phyloP scores from a whole-genome alignment of 1,284 basidiomycete species.

The Malassezia furfur region DNA sequence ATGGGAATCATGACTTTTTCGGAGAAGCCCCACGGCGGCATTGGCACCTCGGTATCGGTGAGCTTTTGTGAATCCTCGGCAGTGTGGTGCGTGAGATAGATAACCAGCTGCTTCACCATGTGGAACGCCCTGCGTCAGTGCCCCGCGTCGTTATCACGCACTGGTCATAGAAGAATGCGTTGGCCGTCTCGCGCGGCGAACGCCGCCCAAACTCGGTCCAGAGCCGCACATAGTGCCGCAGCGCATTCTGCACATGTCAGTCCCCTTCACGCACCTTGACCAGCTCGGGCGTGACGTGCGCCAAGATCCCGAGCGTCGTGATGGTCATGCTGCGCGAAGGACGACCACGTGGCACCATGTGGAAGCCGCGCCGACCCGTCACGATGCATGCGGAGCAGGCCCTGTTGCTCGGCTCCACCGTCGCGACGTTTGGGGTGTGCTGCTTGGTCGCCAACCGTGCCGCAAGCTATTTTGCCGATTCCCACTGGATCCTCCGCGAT shows the following conservation, averaged over 20 bases:
- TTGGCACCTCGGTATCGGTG: conserved; percentile 68
- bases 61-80: conserved; percentile 45
- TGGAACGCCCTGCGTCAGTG: conserved; percentile 14
- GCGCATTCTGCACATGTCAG: conserved; percentile 12
- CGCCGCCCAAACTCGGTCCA: conserved; percentile 2
- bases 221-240: conserved; percentile 11
- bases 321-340: conserved; percentile 27
- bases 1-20: conserved; percentile 62
- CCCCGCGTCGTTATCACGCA: not conserved
- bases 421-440: conserved; percentile 25
- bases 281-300: conserved; percentile 38
- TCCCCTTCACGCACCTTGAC: conserved; percentile 20
- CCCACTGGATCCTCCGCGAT: conserved; percentile 24
- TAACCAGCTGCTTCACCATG: conserved; percentile 25
- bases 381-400: conserved; percentile 19
- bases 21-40: conserved; percentile 78
- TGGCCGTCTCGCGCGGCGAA: conserved; percentile 12
- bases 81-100: conserved; percentile 41
- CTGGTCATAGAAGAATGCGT: conserved; percentile 24
- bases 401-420: conserved; percentile 24
- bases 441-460: not conserved
- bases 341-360: conserved; percentile 7
- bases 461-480: conserved; percentile 13
- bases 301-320: conserved; percentile 30
- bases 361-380: not conserved